These are phyloP conservation scores for Naumovozyma baii DNA, from an alignment of 805 yeast species.

Conservation along the genomic window DNA sequence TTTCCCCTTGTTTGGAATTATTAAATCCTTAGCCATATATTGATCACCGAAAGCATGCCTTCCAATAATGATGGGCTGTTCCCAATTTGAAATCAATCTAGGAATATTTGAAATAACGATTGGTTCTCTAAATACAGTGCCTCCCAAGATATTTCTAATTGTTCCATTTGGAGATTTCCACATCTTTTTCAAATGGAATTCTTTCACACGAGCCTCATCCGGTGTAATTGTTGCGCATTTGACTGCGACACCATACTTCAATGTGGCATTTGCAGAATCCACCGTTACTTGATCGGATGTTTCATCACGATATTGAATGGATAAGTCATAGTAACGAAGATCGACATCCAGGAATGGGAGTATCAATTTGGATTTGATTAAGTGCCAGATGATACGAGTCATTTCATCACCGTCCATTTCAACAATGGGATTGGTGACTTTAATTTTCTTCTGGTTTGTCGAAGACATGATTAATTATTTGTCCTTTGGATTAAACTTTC, in stretches of 20 bases:
- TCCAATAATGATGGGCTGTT: conserved; percentile 90
- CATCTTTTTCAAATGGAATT: conserved; percentile 86
- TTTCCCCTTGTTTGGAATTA: conserved; percentile 56
- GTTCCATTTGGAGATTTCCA: conserved; percentile 98
- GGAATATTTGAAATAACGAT: conserved; percentile 86
- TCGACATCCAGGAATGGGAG: conserved; percentile 80
- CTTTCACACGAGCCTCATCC: conserved; percentile 89
- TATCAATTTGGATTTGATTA: conserved; percentile 78
- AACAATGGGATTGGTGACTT: conserved; percentile 80
- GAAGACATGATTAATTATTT: no score
- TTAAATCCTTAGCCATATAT: conserved; percentile 83
- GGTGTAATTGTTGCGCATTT: conserved; percentile 99
- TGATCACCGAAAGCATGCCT: conserved; percentile 98
- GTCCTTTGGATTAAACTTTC: no score
- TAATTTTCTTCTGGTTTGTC: no score
- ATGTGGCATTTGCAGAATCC: conserved; percentile 85
- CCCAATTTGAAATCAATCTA: conserved; percentile 84
- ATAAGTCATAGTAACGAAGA: conserved; percentile 83
- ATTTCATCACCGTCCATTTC: conserved; percentile 98
- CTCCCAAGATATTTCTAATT: conserved; percentile 88
- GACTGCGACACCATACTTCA: conserved; percentile 83
- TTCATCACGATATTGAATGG: conserved; percentile 75
- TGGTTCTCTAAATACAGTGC: conserved; percentile 95
- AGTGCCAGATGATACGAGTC: conserved; percentile 93
- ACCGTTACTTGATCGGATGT: conserved; percentile 83